Base-by-base conservation (phyloP, 176 grass and related monocot genomes). In the Aegilops bicornis region DNA sequence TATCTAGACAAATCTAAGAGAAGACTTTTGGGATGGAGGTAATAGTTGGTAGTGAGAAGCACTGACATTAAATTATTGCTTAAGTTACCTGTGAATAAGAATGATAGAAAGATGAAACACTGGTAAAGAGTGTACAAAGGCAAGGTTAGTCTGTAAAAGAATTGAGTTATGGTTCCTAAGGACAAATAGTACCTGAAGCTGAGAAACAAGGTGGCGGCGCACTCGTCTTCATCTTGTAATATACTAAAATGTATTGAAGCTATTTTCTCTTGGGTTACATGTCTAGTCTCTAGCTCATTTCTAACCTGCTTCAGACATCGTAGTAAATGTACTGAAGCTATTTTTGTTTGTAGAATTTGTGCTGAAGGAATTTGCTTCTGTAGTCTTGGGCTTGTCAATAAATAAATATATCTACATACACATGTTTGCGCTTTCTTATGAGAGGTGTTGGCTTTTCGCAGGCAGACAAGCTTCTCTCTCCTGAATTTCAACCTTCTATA, bases 381-480 rank as follows among this genome's bases (percentile, higher is more conserved):
- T 7, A 12, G 30, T 64, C 10, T 81, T 89, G 70, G 20, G 6
- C 15, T 77, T 86, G 19, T 76, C 70, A 69, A 4, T 62, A 15
- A 76, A 77, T 62, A 76, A 76, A 39, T 50, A 83, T 33, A 43
- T 40, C 15, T 52, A 43, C 47, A 77, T 19, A 32, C 27, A 23
- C 33, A 77, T 61, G 17, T 69, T 82, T 7, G 7, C 62, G 56
- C 42, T 54, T 58, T 74, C 42, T 36, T 77, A 23, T 4, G 8
- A 45, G 48, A 61, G 33, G 15, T 71, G 20, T 59, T 35, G 8
- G 17, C 23, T 42, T 71, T 61, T 83, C 27, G 76, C 79, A 98
- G 93, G 95, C 95, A 13, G 95, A 98, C 75, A 98, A 98, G 81
- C 91, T 98, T 82, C 93, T 98, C 17, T 93, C 93, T 65, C 95